Base-by-base conservation (phyloP, 1,139 yeast species). In the Pneumocystis jirovecii region DNA sequence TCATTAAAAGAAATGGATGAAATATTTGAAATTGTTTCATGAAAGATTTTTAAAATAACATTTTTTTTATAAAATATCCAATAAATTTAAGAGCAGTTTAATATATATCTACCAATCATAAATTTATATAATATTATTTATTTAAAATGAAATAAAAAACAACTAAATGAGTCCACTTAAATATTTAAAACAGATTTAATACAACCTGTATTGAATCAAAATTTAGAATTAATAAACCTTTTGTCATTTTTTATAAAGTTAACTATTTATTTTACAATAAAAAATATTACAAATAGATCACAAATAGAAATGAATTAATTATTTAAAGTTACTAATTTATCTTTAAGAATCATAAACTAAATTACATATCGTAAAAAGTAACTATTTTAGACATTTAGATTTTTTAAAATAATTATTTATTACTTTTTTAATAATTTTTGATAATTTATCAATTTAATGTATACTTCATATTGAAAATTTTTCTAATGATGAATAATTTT, bases 121-220 rank as follows among this genome's bases (percentile, higher is more conserved):
- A 31, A 31, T 3, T 31, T 31, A 31, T 31, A 31, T 31, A 31
- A 31, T 31, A 31, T n/a, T n/a, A n/a, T n/a, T n/a, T 12, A 21
- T 25, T 44, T 44, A 15, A 19, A 44, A n/a, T 25, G 10, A 25
- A 44, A 17, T 25, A 44, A 44, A 25, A 44, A 8, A 25, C 56
- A 8, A 44, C 19, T 21, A 19, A 12, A 21, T 19, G 19, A n/a
- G 19, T 12, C 3, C 19, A 3, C 56, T 21, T 21, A 44, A 19
- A 21, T 63, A 63, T 39, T 21, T 61, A 10, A 63, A 61, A 2
- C 25, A 35, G 31, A 61, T 34, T 12, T 61, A 63, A 61, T n/a
- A 61, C 44, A 61, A 61, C 44, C 12, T 19, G 63, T 21, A 44
- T 61, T 40, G 63, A 44, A 40, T 35, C 63, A n/a, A 19, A 61